Evolutionary conservation across 345 rosid species (phyloP).

Genomic region (Excoecaria agallocha): DNA sequence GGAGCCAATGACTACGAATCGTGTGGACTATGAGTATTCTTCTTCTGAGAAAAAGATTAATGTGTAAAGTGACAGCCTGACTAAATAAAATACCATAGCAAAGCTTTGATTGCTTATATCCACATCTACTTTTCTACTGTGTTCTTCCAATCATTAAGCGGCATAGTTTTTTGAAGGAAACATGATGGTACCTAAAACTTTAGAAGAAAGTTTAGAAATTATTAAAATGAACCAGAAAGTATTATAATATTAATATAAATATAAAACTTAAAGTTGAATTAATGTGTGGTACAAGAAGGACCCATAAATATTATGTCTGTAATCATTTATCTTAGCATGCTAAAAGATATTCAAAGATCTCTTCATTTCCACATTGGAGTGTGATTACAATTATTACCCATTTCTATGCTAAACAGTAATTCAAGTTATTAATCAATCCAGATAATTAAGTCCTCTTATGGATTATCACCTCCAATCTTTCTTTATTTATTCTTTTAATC

Average conservation of each 20-base stretch:
- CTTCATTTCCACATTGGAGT: no score
- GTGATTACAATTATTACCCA: neutral
- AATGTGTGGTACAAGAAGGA: neutral
- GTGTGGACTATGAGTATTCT: no score
- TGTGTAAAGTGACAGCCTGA: no score
- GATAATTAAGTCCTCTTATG: neutral
- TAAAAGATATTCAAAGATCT: neutral
- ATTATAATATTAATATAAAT: neutral
- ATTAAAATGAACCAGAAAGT: neutral
- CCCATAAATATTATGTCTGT: neutral
- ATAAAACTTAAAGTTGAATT: neutral
- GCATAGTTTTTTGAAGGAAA: neutral
- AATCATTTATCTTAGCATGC: slow-evolving; percentile 8
- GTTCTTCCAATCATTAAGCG: neutral
- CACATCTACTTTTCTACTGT: neutral
- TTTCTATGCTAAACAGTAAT: neutral
- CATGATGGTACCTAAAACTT: neutral
- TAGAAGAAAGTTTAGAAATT: no score
- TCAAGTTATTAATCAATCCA: neutral
- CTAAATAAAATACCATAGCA: no score
- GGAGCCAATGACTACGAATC: no score
- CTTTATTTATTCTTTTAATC: neutral
- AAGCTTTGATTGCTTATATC: no score
- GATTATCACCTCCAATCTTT: neutral
- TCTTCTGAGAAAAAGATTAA: no score